A percentile compares a stretch with the other conserved stretches of the same genome.
Evolutionary conservation across 1,139 yeast genomes (phyloP).

Genomic region (Candida neerlandica): DNA sequence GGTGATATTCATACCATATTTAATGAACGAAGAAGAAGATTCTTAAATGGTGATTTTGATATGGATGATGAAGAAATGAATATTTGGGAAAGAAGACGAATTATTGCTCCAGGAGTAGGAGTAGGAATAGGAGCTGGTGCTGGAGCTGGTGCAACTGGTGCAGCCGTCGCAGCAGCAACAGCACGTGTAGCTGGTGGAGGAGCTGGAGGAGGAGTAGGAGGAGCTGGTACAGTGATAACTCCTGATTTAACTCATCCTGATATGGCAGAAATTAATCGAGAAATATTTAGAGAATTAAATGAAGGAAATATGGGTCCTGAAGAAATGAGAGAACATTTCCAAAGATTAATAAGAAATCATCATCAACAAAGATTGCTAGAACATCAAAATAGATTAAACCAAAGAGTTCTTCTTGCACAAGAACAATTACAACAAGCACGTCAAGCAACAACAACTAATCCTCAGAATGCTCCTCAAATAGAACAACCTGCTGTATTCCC

Average conservation of each 20-base stretch:
- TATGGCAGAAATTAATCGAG: conserved; percentile 34
- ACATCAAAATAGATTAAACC: conserved; percentile 13
- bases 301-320: conserved; percentile 37
- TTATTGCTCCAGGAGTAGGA: conserved; percentile 2
- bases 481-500: conserved; percentile 48
- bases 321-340: conserved; percentile 44
- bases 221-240: conserved; percentile 7
- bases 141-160: not conserved
- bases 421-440: conserved; percentile 11
- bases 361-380: conserved; percentile 28
- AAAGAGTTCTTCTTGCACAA: conserved; percentile 13
- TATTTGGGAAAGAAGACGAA: conserved; percentile 14
- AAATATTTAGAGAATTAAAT: conserved; percentile 36
- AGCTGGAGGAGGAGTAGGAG: not conserved
- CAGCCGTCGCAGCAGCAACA: not conserved
- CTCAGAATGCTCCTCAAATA: conserved; percentile 45
- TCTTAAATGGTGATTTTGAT: conserved; percentile 23
- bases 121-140: not conserved
- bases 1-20: conserved; percentile 39
- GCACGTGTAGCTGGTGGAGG: not conserved
- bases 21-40: conserved; percentile 36
- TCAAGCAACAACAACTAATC: conserved; percentile 11
- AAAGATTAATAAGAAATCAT: conserved; percentile 33
- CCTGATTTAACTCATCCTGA: conserved; percentile 25
- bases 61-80: conserved; percentile 32